Conservation (phyloP, 768 basidiomycete genomes). For the Lactarius sp. region DNA sequence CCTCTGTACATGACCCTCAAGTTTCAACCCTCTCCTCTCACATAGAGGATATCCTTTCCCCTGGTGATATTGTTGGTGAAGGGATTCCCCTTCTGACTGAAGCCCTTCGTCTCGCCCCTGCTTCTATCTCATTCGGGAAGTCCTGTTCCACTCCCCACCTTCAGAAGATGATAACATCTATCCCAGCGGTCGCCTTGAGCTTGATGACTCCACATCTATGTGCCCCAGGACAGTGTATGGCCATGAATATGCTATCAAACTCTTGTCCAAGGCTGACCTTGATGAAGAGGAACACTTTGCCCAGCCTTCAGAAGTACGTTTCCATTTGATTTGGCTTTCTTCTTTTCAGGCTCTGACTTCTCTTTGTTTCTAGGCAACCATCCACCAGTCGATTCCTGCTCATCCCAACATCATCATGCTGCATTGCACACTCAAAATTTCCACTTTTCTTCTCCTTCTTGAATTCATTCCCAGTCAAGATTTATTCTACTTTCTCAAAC, state of each 20-base stretch:
- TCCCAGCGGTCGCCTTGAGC: slow-evolving; percentile 33
- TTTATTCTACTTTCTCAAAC: too few relatives aligned
- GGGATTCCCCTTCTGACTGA: slow-evolving; percentile 44
- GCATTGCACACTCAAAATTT: too few relatives aligned
- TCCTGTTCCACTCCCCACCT: slow-evolving; percentile 36
- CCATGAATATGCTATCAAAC: slow-evolving; percentile 79
- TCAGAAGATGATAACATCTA: too few relatives aligned
- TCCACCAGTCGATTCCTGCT: too few relatives aligned
- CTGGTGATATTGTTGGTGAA: slow-evolving; percentile 25
- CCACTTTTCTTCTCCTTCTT: too few relatives aligned
- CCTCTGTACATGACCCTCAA: slow-evolving; percentile 4
- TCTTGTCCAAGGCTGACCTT: slow-evolving; percentile 90
- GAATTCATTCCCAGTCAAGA: too few relatives aligned
- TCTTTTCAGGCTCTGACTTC: not conserved
- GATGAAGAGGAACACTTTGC: slow-evolving; percentile 71
- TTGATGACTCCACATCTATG: slow-evolving; percentile 30
- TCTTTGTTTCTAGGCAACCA: too few relatives aligned
- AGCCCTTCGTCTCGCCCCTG: slow-evolving; percentile 53
- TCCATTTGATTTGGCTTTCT: slow-evolving; percentile 4
- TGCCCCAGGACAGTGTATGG: too few relatives aligned
- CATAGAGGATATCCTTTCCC: not conserved
- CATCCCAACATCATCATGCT: too few relatives aligned
- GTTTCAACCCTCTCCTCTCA: slow-evolving; percentile 15
- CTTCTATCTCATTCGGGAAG: slow-evolving; percentile 85
- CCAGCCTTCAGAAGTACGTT: slow-evolving; percentile 38